Conservation (phyloP, 2,329 filamentous ascomycete genomes). For the Venturia nashicola region DNA sequence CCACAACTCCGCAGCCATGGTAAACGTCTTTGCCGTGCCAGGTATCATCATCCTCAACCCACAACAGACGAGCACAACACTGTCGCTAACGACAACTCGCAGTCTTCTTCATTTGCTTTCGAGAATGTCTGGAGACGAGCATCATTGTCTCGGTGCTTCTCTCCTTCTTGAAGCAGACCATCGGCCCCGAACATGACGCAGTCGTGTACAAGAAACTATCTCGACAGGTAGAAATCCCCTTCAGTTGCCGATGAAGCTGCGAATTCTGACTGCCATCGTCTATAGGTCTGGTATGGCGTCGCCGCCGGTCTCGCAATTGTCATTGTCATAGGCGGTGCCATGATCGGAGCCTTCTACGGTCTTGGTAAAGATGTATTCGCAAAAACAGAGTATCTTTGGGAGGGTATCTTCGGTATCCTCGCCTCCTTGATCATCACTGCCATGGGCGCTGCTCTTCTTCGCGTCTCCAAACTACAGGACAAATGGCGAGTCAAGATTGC, state of each 20-base stretch:
- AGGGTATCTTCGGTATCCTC: constrained; percentile 64
- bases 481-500: constrained; percentile 82
- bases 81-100: background rate
- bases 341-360: constrained; percentile 64
- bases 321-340: constrained; percentile 46
- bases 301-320: constrained; percentile 50
- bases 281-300: constrained; percentile 57
- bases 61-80: background rate
- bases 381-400: constrained; percentile 62
- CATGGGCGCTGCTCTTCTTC: constrained; percentile 68
- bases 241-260: background rate
- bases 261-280: background rate
- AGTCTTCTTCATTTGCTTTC: constrained; percentile 85
- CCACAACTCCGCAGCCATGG: constrained; percentile 26
- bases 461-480: constrained; percentile 70
- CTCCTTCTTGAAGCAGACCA: constrained; percentile 71
- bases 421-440: constrained; percentile 70
- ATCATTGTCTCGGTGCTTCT: constrained; percentile 83
- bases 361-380: constrained; percentile 57
- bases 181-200: constrained; percentile 52
- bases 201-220: constrained; percentile 54
- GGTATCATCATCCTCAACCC: constrained; percentile 21
- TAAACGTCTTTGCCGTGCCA: constrained; percentile 62
- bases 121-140: constrained; percentile 70
- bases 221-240: constrained; percentile 38